A percentile compares a stretch with the other conserved stretches of the same genome.
Conservation (phyloP, 2,329 filamentous ascomycete genomes). For the Blumeria graminis region DNA sequence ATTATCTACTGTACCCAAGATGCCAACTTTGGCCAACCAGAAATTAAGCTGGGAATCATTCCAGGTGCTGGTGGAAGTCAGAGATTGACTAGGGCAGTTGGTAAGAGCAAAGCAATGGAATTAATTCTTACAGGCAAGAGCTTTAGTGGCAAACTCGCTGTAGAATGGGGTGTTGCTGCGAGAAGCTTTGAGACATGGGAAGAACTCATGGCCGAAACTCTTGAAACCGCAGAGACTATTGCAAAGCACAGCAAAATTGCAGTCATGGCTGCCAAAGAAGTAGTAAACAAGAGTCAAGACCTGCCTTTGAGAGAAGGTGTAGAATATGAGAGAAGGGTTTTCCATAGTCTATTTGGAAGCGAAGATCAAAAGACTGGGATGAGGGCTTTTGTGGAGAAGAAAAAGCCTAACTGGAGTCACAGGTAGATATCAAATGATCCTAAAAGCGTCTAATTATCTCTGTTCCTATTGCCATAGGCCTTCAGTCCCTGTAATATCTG, state of each 20-base stretch:
- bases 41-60: conserved; percentile 85
- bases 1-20: conserved; percentile 69
- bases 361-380: conserved; percentile 94
- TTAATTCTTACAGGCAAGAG: conserved; percentile 67
- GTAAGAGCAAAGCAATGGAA: conserved; percentile 78
- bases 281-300: conserved; percentile 98
- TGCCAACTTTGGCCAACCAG: conserved; percentile 87
- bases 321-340: conserved; percentile 80
- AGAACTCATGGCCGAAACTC: conserved; percentile 54
- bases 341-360: conserved; percentile 82
- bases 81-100: conserved; percentile 58
- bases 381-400: conserved; percentile 88
- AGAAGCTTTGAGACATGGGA: conserved; percentile 59
- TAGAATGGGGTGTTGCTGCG: conserved; percentile 74
- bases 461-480: too few relatives aligned
- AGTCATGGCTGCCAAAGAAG: conserved; percentile 78
- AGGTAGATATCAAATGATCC: conserved; percentile 22
- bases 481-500: too few relatives aligned
- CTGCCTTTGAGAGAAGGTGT: conserved; percentile 68
- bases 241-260: conserved; percentile 71
- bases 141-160: conserved; percentile 66
- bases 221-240: conserved; percentile 74
- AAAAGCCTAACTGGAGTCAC: conserved; percentile 75
- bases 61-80: conserved; percentile 85
- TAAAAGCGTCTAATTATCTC: too few relatives aligned